Percentiles rank a stretch among this genome's conserved stretches.
Evolutionary conservation across 2,329 filamentous ascomycete genomes (phyloP).

Genomic region (Colletotrichum aenigma): DNA sequence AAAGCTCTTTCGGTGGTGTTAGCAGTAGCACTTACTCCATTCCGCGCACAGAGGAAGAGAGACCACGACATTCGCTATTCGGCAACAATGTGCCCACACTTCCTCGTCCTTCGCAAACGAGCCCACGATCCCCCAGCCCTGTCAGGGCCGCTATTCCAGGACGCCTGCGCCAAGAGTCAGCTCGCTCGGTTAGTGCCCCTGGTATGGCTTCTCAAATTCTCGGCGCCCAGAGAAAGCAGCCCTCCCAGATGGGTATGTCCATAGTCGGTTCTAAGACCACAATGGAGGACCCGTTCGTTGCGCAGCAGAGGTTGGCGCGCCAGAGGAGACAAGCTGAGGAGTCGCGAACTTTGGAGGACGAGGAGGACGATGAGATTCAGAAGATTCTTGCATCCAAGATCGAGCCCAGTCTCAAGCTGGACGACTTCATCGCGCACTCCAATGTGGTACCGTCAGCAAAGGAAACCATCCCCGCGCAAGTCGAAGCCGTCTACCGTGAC

Average conservation of each 20-base stretch:
- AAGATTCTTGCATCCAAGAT: conserved; percentile 64
- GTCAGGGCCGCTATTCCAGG: conserved; percentile 62
- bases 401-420: conserved; percentile 64
- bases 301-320: conserved; percentile 55
- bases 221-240: conserved; percentile 39
- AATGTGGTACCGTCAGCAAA: conserved; percentile 57
- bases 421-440: conserved; percentile 70
- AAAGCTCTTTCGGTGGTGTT: conserved; percentile 62
- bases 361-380: conserved; percentile 73
- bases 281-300: conserved; percentile 50
- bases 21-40: conserved; percentile 52
- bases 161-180: conserved; percentile 52
- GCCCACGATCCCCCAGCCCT: conserved; percentile 76
- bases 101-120: conserved; percentile 57
- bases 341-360: conserved; percentile 62
- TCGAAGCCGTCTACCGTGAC: conserved; percentile 74
- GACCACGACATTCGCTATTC: conserved; percentile 51
- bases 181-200: conserved; percentile 65
- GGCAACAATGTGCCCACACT: conserved; percentile 61
- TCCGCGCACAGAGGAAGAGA: conserved; percentile 49
- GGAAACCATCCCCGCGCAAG: conserved; percentile 65
- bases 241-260: conserved; percentile 40
- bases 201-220: conserved; percentile 62
- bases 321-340: conserved; percentile 63
- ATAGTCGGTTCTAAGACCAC: conserved; percentile 42